A percentile compares a stretch with the other conserved stretches of the same genome.
Conservation (phyloP, 2,329 filamentous ascomycete genomes). For the Didymella pomorum region DNA sequence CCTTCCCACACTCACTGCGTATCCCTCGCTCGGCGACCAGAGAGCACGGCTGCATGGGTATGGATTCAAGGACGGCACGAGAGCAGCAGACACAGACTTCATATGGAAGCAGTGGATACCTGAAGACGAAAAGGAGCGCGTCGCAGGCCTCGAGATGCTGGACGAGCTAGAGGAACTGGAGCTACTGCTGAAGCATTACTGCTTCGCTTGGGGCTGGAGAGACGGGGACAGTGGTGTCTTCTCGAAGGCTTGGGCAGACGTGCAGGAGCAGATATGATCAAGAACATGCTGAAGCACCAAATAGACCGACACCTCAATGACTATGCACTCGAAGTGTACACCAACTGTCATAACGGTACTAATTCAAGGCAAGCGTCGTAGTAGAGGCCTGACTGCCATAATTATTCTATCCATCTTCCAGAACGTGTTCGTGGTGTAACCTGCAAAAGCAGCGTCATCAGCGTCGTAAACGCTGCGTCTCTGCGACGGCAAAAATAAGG, state of each 20-base stretch:
- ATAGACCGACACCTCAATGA: too few species aligned
- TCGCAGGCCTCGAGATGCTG: constrained; percentile 82
- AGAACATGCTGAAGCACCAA: too few species aligned
- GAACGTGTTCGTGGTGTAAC: too few species aligned
- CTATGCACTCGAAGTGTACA: too few species aligned
- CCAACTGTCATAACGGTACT: too few species aligned
- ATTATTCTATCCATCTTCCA: too few species aligned
- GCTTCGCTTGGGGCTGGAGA: constrained; percentile 87
- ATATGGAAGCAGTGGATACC: constrained; percentile 81
- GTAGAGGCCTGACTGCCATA: too few species aligned
- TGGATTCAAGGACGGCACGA: constrained; percentile 68
- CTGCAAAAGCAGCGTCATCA: too few species aligned
- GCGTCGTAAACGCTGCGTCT: too few species aligned
- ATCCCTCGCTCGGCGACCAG: constrained; percentile 74
- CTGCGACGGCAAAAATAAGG: too few species aligned
- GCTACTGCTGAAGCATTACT: constrained; percentile 86
- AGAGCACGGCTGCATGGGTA: constrained; percentile 69
- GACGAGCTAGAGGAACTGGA: constrained; percentile 97
- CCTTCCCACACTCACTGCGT: constrained; percentile 81
- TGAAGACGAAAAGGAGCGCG: constrained; percentile 75
- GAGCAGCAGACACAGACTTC: constrained; percentile 68
- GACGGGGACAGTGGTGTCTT: constrained; percentile 54
- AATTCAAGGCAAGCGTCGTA: too few species aligned
- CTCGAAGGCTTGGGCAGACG: constrained; percentile 42
- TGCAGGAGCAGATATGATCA: constrained; percentile 31